Base-by-base conservation (phyloP, 2,329 filamentous ascomycete species). In the Herpotrichia juniperi region DNA sequence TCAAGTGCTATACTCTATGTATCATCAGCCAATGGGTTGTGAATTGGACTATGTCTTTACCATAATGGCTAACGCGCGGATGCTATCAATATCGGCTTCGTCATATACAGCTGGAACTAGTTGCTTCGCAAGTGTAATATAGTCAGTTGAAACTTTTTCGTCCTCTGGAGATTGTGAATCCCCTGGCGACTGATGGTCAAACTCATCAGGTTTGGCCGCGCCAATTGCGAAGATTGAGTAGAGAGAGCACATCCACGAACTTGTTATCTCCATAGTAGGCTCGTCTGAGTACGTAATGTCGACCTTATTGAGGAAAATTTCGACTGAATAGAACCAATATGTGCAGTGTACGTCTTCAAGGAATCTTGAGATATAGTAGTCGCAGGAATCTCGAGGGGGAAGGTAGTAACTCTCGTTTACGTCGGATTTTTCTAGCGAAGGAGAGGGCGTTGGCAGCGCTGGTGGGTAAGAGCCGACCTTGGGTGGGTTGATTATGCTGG, bases 231-330 rank as follows among this genome's bases (percentile, higher is more conserved):
- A 71, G 30, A 74, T 73, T 2, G 64, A 61, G 24, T 74, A 74
- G 1, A 74, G 52, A 0, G 68, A 72, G 48, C 70, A 74, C 50
- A 74, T 66, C 71, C 71, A 74, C 3, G 71, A 73, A 44, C 60
- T 66, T 6, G 62, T 65, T 16, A 51, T 25, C 2, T 48, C 24
- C 6, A 59, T 43, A 14, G 53, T 51, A 4, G 57, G 51, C 12
- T 62, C 62, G n/a, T n/a, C n/a, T 1, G 59, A 57, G 34, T 73
- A 74, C 1, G 71, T 74, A n/a, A 53, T 57, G 5, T 72, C 66
- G 4, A 74, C 61, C 11, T 68, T 61, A 25, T 63, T 62, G 22
- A 73, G 53, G 28, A 74, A 63, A 14, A 46, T 54, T 35, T 72
- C 71, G 12, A 71, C 66, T 0, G 69, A 67, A 49, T 71, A 74